Base-by-base conservation (phyloP, 345 rosid genomes). In the Passiflora organensis region DNA sequence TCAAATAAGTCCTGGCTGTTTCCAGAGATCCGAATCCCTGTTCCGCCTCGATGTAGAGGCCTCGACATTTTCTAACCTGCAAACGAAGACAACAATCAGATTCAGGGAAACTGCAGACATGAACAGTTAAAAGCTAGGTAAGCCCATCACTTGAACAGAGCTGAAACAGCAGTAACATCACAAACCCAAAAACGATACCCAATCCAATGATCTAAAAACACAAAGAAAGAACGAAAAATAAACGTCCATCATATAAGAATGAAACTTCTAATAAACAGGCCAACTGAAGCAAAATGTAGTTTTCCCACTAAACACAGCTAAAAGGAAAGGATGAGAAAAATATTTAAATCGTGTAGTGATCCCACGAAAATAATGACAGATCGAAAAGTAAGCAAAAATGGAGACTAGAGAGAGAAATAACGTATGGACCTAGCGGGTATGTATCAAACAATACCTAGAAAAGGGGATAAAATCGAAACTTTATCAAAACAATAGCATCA, bases 11-110 rank as follows among this genome's bases (percentile, higher is more conserved):
- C 88, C 39, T 83, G 71, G 69, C 60, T 73, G 58, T 78, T 66
- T 42, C 81, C 89, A 2, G 89, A 83, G 75, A 75, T 73, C 80
- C 93, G 73, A 34, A 60, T 55, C 43, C 81, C 89, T 21, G 85
- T 69, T 52, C 62, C 66, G 52, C 91, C 93, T 69, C 96, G 79
- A 52, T 72, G 86, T 57, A 82, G 81, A 67, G 95, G 93, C 95
- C 82, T 73, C 38, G 95, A 69, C 95, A 91, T 91, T 55, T 64
- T 69, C 48, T 43, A 28, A 67, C 77, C 80, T 62, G 80, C 21
- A 78, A 56, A 60, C 47, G 70, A 38, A 46, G n/a, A 41, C 4
- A 41, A 16, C 42, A 6, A 22, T 16, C 5, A 54, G 6, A 53
- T 53, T 32, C 6, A 50, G n/a, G 12, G 18, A 51, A 56, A 32